Conservation (phyloP, 805 yeast genomes). For the Candida ulmi region DNA sequence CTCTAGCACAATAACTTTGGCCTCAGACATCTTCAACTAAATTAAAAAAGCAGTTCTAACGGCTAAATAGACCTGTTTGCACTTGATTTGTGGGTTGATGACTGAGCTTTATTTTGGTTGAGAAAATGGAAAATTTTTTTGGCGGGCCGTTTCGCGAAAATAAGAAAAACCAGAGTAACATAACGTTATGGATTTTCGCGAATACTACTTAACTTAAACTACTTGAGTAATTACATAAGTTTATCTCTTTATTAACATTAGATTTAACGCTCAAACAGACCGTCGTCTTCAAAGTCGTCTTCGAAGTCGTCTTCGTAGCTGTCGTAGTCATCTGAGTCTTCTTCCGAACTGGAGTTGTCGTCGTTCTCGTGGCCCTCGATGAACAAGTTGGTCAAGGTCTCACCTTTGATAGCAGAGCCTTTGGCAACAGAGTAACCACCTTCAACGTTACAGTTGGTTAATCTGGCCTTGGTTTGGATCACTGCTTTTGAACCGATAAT, state of each 20-base stretch:
- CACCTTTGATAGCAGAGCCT: conserved; percentile 50
- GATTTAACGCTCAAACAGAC: conserved; percentile 44
- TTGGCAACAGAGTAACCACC: conserved; percentile 64
- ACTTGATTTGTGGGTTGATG: not conserved
- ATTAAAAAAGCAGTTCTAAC: too few relatives aligned
- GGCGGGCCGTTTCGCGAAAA: too few relatives aligned
- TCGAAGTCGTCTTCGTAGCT: conserved; percentile 36
- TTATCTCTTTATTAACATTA: too few relatives aligned
- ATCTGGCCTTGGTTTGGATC: conserved; percentile 58
- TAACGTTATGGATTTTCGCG: too few relatives aligned
- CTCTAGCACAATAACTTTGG: conserved; percentile 36
- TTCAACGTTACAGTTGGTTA: conserved; percentile 82
- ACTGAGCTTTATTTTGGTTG: too few relatives aligned
- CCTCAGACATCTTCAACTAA: conserved; percentile 15
- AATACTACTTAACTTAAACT: too few relatives aligned
- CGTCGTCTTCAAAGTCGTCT: conserved; percentile 49
- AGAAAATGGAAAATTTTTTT: too few relatives aligned
- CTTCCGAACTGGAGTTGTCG: conserved; percentile 14
- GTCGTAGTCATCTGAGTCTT: conserved; percentile 25
- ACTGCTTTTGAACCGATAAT: conserved; percentile 67
- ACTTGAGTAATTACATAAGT: too few relatives aligned
- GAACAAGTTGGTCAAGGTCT: conserved; percentile 39
- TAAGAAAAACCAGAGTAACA: too few relatives aligned
- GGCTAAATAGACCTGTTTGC: too few relatives aligned
- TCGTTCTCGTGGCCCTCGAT: conserved; percentile 20